Base-by-base conservation (phyloP, 202 grass and related monocot genomes). In the Bolboschoenoplectus hybrid region DNA sequence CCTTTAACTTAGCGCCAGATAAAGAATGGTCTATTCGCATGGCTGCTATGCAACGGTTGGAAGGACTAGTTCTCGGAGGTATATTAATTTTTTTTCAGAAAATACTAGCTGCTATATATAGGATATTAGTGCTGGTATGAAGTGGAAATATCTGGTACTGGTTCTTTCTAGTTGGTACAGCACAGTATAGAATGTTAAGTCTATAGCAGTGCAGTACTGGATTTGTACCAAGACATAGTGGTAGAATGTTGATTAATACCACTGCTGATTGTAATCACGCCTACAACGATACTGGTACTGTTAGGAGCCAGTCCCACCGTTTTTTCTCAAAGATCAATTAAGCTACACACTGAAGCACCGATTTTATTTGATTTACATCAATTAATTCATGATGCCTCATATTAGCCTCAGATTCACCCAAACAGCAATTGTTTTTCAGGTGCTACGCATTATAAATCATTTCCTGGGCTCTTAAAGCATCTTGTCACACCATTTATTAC, bases 1-100 rank as follows among this genome's bases (percentile, higher is more conserved):
- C 43, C 47, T 91, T 85, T 61, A 92, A 65, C 89, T 91, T 98
- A 26, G 85, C 88, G 2, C 87, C 90, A 83, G 91, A 98, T 58
- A 95, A 98, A 71, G 95, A 93, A 60, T 98, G 95, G 95, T 92
- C 87, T 19, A 67, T 89, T 85, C 87, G 93, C 40, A 92, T 95
- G 79, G 63, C 82, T 90, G 90, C 93, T 64, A 98, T 98, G 93
- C 95, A 98, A 88, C 90, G 93, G 85, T 78, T 98, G 47, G 95
- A 98, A 92, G 88, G 91, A 86, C 82, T 98, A 85, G 82, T 98
- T 52, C 91, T 91, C 75, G 95, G 93, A 98, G 95, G 93, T 97
- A 88, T 81, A 8, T 2, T 76, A 55, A 12, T 67, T 89, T 41
- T 77, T 78, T 52, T 57, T 6, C 0, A 14, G 12, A 38, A 76